Evolutionary conservation across 2,329 filamentous ascomycete species (phyloP).

Genomic region (Penicillium sp.): DNA sequence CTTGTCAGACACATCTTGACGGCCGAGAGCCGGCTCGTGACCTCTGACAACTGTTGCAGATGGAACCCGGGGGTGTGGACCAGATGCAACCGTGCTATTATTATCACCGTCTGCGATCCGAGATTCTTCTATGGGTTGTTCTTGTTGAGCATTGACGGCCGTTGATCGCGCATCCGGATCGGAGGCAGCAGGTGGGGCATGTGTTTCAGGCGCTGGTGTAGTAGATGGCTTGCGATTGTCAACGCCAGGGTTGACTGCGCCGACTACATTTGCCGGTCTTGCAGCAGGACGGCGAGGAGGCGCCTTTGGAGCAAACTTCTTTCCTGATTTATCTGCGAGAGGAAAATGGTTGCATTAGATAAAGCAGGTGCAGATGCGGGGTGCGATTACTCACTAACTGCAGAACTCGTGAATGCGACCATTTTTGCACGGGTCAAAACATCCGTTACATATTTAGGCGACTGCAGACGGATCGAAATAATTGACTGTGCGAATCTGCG

Average conservation of each 20-base stretch:
- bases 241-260: conserved; percentile 32
- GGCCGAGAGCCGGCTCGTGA: neutral
- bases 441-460: conserved; percentile 21
- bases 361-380: conserved; percentile 11
- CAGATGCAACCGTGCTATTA: neutral
- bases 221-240: conserved; percentile 28
- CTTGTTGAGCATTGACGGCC: neutral
- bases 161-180: neutral
- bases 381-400: conserved; percentile 42
- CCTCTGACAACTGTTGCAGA: neutral
- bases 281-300: conserved; percentile 54
- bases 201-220: conserved; percentile 20
- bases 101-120: neutral
- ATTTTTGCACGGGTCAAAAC: conserved; percentile 20
- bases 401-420: conserved; percentile 53
- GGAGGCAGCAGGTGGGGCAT: conserved; percentile 15
- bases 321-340: conserved; percentile 59
- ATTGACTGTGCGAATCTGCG: neutral
- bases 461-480: neutral
- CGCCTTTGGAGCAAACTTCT: conserved; percentile 73
- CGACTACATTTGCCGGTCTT: conserved; percentile 30
- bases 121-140: neutral
- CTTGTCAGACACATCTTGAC: conserved; percentile 12
- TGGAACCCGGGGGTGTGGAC: neutral
- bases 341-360: conserved; percentile 12